Conservation (phyloP, 306 rosid species). For the Cicer yamashitae region DNA sequence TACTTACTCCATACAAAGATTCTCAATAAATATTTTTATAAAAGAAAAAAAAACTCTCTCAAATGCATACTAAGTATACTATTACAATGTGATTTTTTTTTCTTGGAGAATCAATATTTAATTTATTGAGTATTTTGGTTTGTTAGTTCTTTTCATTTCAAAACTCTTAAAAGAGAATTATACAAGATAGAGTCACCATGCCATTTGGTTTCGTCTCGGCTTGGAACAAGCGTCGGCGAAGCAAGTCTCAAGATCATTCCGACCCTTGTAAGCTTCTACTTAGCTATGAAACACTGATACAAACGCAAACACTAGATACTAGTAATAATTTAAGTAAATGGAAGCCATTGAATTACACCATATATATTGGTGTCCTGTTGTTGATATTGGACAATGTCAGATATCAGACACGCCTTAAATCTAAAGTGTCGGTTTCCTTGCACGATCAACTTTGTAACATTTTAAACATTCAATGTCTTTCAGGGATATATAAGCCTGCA, state of each 20-base stretch:
- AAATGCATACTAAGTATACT: slow-evolving; percentile 22
- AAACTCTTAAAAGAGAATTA: slow-evolving; percentile 9
- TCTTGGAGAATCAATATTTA: background rate
- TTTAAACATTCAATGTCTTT: background rate
- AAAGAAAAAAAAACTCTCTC: slow-evolving; percentile 27
- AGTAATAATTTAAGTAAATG: too few relatives aligned
- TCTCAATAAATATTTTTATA: slow-evolving; percentile 40
- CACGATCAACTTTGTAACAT: slow-evolving; percentile 18
- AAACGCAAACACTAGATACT: too few relatives aligned
- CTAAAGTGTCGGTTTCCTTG: too few relatives aligned
- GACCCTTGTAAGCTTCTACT: slow-evolving; percentile 64
- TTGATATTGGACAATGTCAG: too few relatives aligned
- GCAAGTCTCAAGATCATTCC: slow-evolving; percentile 75
- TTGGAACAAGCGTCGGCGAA: slow-evolving; percentile 85
- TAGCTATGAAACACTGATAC: too few relatives aligned
- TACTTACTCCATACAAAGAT: slow-evolving; percentile 51
- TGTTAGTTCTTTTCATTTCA: slow-evolving; percentile 40
- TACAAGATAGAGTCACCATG: slow-evolving; percentile 53
- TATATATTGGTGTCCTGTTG: too few relatives aligned
- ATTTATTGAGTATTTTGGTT: slow-evolving; percentile 39
- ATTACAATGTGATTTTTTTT: slow-evolving; percentile 16
- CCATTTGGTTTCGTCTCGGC: slow-evolving; percentile 88
- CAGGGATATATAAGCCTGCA: slow-evolving; percentile 78
- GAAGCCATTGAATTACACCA: too few relatives aligned
- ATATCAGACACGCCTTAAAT: too few relatives aligned